phyloP scores from a whole-genome alignment of 768 basidiomycete genomes.

The Auricularia auricula-judae region DNA sequence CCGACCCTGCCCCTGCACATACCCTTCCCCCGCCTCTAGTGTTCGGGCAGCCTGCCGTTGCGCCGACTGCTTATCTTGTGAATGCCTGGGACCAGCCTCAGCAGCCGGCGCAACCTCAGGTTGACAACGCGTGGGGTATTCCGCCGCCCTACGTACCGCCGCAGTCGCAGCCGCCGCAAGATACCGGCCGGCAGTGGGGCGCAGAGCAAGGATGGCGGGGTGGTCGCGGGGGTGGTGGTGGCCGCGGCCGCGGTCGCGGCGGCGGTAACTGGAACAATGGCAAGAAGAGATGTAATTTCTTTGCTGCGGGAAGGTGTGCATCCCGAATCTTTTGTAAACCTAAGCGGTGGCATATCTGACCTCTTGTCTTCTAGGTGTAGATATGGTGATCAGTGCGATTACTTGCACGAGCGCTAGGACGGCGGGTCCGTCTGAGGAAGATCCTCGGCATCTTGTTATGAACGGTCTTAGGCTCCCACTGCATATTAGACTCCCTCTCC shows the following conservation, averaged over 20 bases:
- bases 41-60: too few relatives aligned
- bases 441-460: too few relatives aligned
- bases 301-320: constrained; percentile 88
- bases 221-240: constrained; percentile 37
- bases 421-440: too few relatives aligned
- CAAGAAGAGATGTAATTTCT: constrained; percentile 86
- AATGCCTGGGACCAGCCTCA: too few relatives aligned
- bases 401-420: constrained; percentile 45
- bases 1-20: neutral
- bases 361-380: constrained; percentile 55
- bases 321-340: constrained; percentile 24
- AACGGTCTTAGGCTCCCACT: too few relatives aligned
- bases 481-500: too few relatives aligned
- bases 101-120: too few relatives aligned
- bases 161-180: neutral
- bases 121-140: too few relatives aligned
- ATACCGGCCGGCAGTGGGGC: neutral
- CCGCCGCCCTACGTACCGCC: too few relatives aligned
- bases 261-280: constrained; percentile 39
- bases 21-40: too few relatives aligned
- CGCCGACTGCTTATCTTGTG: too few relatives aligned
- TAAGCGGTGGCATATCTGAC: constrained; percentile 25
- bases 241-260: constrained; percentile 50
- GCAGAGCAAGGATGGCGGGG: neutral
- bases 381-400: constrained; percentile 83